Percentiles rank a stretch among this genome's conserved stretches.
Evolutionary conservation across 2,329 filamentous ascomycete species (phyloP).

Genomic region (Graphilbum sp.): DNA sequence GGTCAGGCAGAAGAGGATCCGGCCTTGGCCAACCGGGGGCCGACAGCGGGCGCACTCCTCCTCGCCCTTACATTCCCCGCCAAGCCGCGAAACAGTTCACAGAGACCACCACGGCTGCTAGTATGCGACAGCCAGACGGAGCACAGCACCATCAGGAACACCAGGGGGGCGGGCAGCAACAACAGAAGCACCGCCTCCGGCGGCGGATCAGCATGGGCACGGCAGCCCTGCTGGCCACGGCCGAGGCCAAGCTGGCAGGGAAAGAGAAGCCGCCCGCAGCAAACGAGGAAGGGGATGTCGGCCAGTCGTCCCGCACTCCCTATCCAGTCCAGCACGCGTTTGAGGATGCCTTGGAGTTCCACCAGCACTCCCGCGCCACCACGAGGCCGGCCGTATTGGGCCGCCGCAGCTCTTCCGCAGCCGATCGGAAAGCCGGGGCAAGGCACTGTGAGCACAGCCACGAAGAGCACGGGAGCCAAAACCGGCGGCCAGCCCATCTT

Average conservation of each 20-base stretch:
- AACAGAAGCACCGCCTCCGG: neutral
- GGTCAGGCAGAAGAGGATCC: too few species aligned
- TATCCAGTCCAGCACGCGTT: neutral
- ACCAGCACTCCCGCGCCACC: neutral
- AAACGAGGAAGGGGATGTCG: too few species aligned
- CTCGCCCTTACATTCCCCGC: constrained; percentile 30
- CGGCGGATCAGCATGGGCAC: neutral
- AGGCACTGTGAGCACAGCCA: neutral
- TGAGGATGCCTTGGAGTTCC: neutral
- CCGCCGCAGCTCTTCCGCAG: neutral
- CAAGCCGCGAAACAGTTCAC: constrained; percentile 39
- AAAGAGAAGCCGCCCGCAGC: too few species aligned
- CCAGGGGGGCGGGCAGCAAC: too few species aligned
- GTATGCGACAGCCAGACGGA: neutral
- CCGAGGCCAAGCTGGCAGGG: neutral
- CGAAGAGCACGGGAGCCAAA: neutral
- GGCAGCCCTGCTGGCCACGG: neutral
- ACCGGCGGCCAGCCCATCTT: neutral
- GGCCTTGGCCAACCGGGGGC: too few species aligned
- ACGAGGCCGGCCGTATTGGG: too few species aligned
- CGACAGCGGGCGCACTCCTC: too few species aligned
- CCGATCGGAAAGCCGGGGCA: neutral
- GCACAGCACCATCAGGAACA: too few species aligned
- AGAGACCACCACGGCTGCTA: constrained; percentile 28
- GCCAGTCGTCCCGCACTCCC: neutral